Evolutionary conservation across 2,329 filamentous ascomycete genomes (phyloP), one percentile per base, ranked within the genome.

Genomic region (Daldinia sp.): DNA sequence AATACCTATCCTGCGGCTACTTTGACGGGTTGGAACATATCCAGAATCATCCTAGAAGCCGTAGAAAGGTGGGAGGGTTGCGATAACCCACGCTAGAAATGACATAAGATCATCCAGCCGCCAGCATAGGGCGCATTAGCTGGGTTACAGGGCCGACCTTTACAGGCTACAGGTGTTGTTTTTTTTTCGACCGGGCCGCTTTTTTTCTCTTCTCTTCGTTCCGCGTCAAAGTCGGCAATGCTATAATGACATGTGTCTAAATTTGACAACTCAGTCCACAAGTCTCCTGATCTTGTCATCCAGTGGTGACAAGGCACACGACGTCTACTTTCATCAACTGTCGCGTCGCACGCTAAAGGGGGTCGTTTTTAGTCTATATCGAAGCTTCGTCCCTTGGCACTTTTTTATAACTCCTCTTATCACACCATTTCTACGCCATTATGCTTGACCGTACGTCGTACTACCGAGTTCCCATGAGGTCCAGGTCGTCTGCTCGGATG

Each of bases 341-440:
- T 68, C 63, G 54, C 58, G 50, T 53, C 19, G 45, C 25, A 63
- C 53, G 45, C 57, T 64, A 64, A 55, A 52, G 35, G 35, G 56
- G 17, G 23, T 53, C 35, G 32, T 50, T 39, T 51, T 54, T 58
- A 53, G 58, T 29, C 17, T 56, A 41, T 17, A 56, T 25, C 34
- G 29, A 58, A 52, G 37, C 19, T 49, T 53, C 17, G 30, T 56
- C 49, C 49, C 62, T 67, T 68, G 58, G 59, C 62, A 37, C 57
- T 30, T 41, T 21, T 64, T 41, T 63, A 55, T 48, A 68, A 41
- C 53, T 61, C 58, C 61, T 60, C 59, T 67, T 41, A 61, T 72
- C 68, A 66, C 68, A 65, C 70, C 69, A 73, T 63, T 61, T 67
- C 63, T 62, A 73, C 71, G 70, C 72, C 71, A 73, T 72, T 58